Evolutionary conservation across 805 yeast species (phyloP), one percentile per base, ranked within the genome.

Genomic region (Metschnikowia rubicola): DNA sequence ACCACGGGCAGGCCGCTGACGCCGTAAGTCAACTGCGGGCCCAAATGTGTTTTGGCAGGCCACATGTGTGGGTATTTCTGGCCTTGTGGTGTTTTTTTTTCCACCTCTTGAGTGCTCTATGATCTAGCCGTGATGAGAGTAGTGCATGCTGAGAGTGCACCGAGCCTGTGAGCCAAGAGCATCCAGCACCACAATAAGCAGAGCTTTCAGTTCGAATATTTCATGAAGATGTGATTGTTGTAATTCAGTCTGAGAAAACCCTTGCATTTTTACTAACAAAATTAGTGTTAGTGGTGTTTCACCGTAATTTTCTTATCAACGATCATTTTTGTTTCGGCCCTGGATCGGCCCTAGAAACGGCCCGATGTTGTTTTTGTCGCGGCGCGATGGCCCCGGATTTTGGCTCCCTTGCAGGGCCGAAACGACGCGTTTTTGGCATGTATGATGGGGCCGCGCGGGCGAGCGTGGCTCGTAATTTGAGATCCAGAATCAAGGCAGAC

Each of bases 121-220:
- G 84, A 88, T 88, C 71, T 82, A 37, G 84, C 15, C 8, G 11
- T n/a, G 17, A 34, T 41, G 44, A 41, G 39, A 30, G 44, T 34
- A 41, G 39, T 41, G 44, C 44, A 41, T 11, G 44, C 29, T 10
- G 35, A 33, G 32, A 21, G 26, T 21, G 26, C 26, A 21, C 26
- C 26, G 26, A 21, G 26, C 26, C 26, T 21, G 26, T 21, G 26
- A 21, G 5, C 26, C 26, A 21, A 21, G 7, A 21, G 7, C 26
- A 21, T 21, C 26, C 26, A 21, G 26, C 26, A 21, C 26, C 26
- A 21, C 26, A 21, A 21, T 21, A 21, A 7, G 26, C 5, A 21
- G 26, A 21, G 26, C 26, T 21, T 21, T 21, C 26, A 21, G 26
- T 21, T 21, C 7, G 3, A 21, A 5, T 21, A 21, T 3, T 7